These are phyloP conservation scores for Musa acuminata DNA, from an alignment of 176 grass and related monocot genomes.

Conservation along the genomic window DNA sequence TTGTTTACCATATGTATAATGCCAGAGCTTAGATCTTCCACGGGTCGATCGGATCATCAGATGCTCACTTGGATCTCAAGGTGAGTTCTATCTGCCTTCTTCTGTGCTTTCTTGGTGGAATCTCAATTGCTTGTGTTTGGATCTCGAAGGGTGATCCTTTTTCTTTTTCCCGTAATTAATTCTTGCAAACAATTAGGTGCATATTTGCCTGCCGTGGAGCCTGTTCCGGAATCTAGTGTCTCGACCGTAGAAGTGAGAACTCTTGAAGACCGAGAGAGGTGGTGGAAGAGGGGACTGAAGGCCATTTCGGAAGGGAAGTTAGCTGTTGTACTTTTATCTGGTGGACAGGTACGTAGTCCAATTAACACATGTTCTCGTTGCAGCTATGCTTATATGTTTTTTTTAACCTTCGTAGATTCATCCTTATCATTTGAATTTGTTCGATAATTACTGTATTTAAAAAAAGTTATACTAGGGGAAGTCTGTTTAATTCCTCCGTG, in stretches of 20 bases:
- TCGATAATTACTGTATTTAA: too few relatives aligned
- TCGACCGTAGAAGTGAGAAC: constrained; percentile 78
- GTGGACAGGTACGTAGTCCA: constrained; percentile 61
- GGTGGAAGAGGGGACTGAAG: constrained; percentile 91
- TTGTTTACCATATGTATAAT: too few relatives aligned
- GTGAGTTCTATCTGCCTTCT: constrained; percentile 15
- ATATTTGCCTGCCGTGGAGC: constrained; percentile 42
- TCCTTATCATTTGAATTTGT: too few relatives aligned
- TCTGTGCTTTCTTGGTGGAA: too few relatives aligned
- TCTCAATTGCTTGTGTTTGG: neutral
- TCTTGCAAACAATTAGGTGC: constrained; percentile 29
- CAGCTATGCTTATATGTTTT: neutral
- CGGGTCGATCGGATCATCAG: constrained; percentile 88
- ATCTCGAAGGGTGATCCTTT: neutral
- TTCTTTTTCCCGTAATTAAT: neutral
- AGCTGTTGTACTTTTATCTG: constrained; percentile 82
- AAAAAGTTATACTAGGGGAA: too few relatives aligned
- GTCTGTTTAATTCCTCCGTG: too few relatives aligned
- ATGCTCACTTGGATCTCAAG: constrained; percentile 75
- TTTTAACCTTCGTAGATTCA: neutral
- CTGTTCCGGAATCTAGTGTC: constrained; percentile 80
- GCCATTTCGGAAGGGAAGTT: constrained; percentile 95
- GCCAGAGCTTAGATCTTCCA: constrained; percentile 85
- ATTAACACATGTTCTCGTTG: neutral
- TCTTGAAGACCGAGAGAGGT: constrained; percentile 60